A percentile compares a stretch with the other conserved stretches of the same genome.
Evolutionary conservation across 73 alveolate species (phyloP).

Genomic region (Paraurostyla sp.): DNA sequence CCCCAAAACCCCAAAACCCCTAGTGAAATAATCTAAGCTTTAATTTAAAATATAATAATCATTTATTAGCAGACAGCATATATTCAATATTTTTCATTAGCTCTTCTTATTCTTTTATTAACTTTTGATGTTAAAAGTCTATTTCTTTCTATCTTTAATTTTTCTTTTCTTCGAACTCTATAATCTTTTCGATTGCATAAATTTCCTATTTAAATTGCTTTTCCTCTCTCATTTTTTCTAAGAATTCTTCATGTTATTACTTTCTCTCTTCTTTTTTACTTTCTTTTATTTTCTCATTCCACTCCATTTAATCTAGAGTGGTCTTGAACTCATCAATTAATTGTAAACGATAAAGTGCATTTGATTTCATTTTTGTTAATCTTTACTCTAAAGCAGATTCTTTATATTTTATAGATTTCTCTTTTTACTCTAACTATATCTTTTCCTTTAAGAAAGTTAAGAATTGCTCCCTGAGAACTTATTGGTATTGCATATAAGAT

Average conservation of each 20-base stretch:
- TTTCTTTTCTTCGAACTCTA: constrained; percentile 36
- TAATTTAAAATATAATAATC: neutral
- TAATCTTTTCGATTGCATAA: constrained; percentile 23
- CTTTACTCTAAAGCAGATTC: neutral
- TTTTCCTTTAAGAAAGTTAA: neutral
- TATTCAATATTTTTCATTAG: constrained; percentile 31
- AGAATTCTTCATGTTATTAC: constrained; percentile 2
- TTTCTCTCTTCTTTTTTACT: neutral
- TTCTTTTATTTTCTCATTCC: neutral
- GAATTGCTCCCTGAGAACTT: neutral
- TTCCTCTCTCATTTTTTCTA: neutral
- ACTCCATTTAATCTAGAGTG: constrained; percentile 17
- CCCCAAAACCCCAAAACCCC: too few species aligned
- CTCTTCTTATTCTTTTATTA: constrained; percentile 13
- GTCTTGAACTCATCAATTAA: constrained; percentile 28
- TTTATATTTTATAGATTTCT: neutral
- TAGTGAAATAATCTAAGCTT: too few species aligned
- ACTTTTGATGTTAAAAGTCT: neutral
- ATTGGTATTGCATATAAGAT: constrained; percentile 1
- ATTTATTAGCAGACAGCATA: constrained; percentile 14
- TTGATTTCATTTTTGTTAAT: constrained; percentile 5
- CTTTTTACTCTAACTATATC: constrained; percentile 10
- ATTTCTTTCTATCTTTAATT: constrained; percentile 5
- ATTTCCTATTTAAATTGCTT: constrained; percentile 30
- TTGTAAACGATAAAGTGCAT: constrained; percentile 4